Evolutionary conservation across 371 early-diverging fungal genomes (phyloP).

Genomic region (Lichtheimia ornata): DNA sequence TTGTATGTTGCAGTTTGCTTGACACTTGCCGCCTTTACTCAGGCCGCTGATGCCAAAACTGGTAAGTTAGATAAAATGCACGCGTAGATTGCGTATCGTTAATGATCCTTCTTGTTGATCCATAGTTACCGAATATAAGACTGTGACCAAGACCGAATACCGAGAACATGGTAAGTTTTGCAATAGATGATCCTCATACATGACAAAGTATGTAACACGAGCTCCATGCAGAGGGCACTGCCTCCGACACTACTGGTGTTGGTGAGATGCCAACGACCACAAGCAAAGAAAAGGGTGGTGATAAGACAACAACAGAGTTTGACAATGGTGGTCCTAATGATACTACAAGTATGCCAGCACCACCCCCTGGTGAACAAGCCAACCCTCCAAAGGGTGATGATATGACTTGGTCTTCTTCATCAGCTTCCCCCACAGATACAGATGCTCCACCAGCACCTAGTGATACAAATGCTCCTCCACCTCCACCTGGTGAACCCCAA

Average conservation of each 20-base stretch:
- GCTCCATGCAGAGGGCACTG: too few relatives aligned
- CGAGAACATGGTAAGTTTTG: constrained; percentile 6
- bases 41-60: constrained; percentile 15
- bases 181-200: too few relatives aligned
- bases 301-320: background rate
- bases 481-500: background rate
- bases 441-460: background rate
- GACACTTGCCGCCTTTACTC: constrained; percentile 5
- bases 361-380: background rate
- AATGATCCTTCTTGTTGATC: background rate
- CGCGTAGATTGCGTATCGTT: too few relatives aligned
- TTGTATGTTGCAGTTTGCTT: constrained; percentile 14
- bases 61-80: constrained; percentile 4
- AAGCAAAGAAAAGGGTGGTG: background rate
- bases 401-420: too few relatives aligned
- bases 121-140: constrained; percentile 19
- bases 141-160: constrained; percentile 21
- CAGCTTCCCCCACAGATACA: background rate
- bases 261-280: constrained; percentile 1
- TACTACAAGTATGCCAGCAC: constrained; percentile 1
- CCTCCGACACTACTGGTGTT: background rate
- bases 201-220: too few relatives aligned
- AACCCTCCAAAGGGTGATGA: background rate
- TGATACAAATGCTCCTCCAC: background rate
- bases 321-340: constrained; percentile 12